Evolutionary conservation across 2,329 filamentous ascomycete species (phyloP).

Genomic region (Mycocentrospora acerina): DNA sequence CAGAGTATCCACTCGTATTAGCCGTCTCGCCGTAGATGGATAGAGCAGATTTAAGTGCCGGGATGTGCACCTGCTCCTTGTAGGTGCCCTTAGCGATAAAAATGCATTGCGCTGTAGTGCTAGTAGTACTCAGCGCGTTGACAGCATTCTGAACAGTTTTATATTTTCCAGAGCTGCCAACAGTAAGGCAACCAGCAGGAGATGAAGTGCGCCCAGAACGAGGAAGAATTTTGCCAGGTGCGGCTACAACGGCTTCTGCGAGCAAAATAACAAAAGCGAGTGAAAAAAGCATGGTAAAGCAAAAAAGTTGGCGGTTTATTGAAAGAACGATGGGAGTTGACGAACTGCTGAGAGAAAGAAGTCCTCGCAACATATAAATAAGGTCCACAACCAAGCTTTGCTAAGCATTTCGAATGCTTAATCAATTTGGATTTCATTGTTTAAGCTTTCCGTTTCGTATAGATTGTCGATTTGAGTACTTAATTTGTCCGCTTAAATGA

Average conservation of each 20-base stretch:
- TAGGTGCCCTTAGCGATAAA: constrained; percentile 65
- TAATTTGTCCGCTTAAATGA: too few species aligned
- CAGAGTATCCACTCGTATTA: constrained; percentile 49
- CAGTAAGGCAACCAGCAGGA: constrained; percentile 55
- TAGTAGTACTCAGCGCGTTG: constrained; percentile 56
- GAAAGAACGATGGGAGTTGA: too few species aligned
- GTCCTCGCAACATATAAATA: too few species aligned
- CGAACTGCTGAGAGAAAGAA: too few species aligned
- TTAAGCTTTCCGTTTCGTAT: too few species aligned
- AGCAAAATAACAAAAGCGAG: constrained; percentile 23
- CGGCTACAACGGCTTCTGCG: constrained; percentile 20
- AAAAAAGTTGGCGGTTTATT: too few species aligned
- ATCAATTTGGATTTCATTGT: too few species aligned
- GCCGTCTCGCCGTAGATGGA: constrained; percentile 63
- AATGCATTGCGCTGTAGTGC: constrained; percentile 57
- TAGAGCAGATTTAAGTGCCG: constrained; percentile 50
- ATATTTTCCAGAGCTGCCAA: constrained; percentile 49
- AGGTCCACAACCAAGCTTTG: too few species aligned
- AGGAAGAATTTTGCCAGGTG: constrained; percentile 17
- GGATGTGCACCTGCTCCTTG: constrained; percentile 60
- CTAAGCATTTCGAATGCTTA: too few species aligned
- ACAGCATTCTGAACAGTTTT: constrained; percentile 59
- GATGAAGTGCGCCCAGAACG: constrained; percentile 45
- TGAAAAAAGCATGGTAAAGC: constrained; percentile 19
- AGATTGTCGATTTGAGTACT: too few species aligned